Base-by-base conservation (phyloP, 2,329 filamentous ascomycete species). In the Microascus cirrosus region DNA sequence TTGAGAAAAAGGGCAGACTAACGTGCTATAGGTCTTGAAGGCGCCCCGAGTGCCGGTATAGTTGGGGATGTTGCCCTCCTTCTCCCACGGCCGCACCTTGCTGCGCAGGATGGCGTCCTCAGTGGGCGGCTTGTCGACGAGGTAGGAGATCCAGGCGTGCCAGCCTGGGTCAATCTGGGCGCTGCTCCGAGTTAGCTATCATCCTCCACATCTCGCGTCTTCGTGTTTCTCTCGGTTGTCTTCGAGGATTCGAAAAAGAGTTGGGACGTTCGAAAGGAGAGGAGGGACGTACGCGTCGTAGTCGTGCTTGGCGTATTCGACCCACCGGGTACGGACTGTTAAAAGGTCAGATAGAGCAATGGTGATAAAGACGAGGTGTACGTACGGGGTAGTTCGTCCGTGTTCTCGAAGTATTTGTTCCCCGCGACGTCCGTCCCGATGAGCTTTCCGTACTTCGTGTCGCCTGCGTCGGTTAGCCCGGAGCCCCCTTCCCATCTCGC, bases 401-500 rank as follows among this genome's bases (percentile, higher is more conserved):
- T 74, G 79, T 99, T 96, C 81, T 99, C 94, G 72, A 84, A 99
- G 81, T 82, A 99, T 78, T 96, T 97, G 84, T 99, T 99, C 73
- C 94, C 95, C 71, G 86, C 95, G 73, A 85, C 84, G 78, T 99
- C 94, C 68, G 77, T 82, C 66, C 87, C 94, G 64, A 99, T 83
- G 64, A 95, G 80, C 51, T 83, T 85, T 68, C 94, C 95, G 69
- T 88, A 85, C 79, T 99, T 99, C 74, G 94, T 99, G 76, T 99
- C 94, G 78, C 93, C 92, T 94, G 70, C 24, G 13, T 20, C 28
- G 24, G 51, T 53, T 53, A 53, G 51, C 51, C n/a, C n/a, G n/a
- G n/a, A n/a, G n/a, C n/a, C 51, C 15, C 20, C 28, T 2, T 18
- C 28, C 20, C 15, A 8, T 3, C 51, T 53, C 28, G 13, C 18